phyloP scores from a whole-genome alignment of 192 early-diverging fungal species.

The Coemansia sp. region DNA sequence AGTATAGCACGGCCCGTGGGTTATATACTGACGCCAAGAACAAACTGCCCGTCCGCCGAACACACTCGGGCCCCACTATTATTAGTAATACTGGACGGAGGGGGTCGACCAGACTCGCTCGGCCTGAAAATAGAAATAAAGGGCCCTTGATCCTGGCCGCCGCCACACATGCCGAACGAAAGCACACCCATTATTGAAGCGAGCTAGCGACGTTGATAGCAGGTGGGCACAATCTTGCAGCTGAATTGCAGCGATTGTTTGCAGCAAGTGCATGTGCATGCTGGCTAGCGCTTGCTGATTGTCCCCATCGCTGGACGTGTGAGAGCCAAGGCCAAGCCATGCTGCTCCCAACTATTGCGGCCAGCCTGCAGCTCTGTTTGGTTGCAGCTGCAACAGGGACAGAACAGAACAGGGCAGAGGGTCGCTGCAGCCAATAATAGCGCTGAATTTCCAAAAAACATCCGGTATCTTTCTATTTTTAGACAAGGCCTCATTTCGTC shows the following conservation, averaged over 20 bases:
- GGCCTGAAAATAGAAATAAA: slow-evolving; percentile 27
- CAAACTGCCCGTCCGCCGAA: slow-evolving; percentile 10
- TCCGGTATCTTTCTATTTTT: slow-evolving; percentile 6
- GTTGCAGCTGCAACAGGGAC: not conserved
- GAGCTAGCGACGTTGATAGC: not conserved
- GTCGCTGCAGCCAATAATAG: slow-evolving; percentile 1
- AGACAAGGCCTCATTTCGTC: not conserved
- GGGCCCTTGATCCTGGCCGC: slow-evolving; percentile 9
- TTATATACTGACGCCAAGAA: slow-evolving; percentile 33
- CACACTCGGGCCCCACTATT: slow-evolving; percentile 15
- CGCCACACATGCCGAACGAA: slow-evolving; percentile 10
- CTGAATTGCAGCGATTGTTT: slow-evolving; percentile 14
- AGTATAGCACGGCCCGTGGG: slow-evolving; percentile 1
- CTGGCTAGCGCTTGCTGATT: slow-evolving; percentile 5
- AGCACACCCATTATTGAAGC: not conserved
- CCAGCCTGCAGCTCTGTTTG: slow-evolving; percentile 11
- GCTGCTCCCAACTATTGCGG: slow-evolving; percentile 10
- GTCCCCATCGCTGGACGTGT: slow-evolving; percentile 5
- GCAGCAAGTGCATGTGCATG: slow-evolving; percentile 5
- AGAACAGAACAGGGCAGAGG: not conserved
- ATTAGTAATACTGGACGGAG: slow-evolving; percentile 19
- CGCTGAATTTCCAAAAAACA: slow-evolving; percentile 5
- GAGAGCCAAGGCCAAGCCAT: slow-evolving; percentile 13
- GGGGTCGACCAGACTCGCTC: slow-evolving; percentile 4
- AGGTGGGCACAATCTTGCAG: slow-evolving; percentile 4